phyloP scores from a whole-genome alignment of 805 yeast genomes.

The Priceomyces carsonii region DNA sequence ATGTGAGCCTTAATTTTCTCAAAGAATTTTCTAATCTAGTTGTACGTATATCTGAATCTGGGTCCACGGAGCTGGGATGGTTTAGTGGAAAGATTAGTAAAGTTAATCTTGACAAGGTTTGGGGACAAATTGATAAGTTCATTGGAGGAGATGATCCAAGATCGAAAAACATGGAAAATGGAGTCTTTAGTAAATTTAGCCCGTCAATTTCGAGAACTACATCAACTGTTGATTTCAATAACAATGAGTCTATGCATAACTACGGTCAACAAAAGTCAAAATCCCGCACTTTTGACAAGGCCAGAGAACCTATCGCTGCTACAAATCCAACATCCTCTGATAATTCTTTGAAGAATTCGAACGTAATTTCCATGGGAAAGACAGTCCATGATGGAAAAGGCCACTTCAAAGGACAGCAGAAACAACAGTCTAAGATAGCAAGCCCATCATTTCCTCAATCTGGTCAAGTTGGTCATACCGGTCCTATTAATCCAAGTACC shows the following conservation, averaged over 20 bases:
- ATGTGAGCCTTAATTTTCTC: conserved; percentile 21
- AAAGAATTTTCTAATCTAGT: conserved; percentile 38
- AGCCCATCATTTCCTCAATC: no score
- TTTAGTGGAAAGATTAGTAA: conserved; percentile 55
- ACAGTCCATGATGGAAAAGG: neutral
- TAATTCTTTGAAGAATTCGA: conserved; percentile 1
- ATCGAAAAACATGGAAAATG: conserved; percentile 41
- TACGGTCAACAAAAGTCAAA: neutral
- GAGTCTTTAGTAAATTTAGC: conserved; percentile 70
- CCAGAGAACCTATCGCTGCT: conserved; percentile 2
- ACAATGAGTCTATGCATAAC: conserved; percentile 7
- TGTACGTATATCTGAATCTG: conserved; percentile 48
- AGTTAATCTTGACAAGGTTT: conserved; percentile 74
- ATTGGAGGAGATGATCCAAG: conserved; percentile 75
- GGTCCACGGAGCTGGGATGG: conserved; percentile 62
- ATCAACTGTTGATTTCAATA: conserved; percentile 38
- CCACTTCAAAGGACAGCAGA: no score
- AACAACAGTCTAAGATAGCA: no score
- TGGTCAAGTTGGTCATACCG: no score
- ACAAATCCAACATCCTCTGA: conserved; percentile 8
- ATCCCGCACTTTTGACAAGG: neutral
- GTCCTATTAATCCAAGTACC: neutral
- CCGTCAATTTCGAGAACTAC: conserved; percentile 64
- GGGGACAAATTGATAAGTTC: conserved; percentile 89
- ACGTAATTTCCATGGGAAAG: neutral